Evolutionary conservation across 2,329 filamentous ascomycete genomes (phyloP), one percentile per base, ranked within the genome.

Genomic region (Xylaria sp.): DNA sequence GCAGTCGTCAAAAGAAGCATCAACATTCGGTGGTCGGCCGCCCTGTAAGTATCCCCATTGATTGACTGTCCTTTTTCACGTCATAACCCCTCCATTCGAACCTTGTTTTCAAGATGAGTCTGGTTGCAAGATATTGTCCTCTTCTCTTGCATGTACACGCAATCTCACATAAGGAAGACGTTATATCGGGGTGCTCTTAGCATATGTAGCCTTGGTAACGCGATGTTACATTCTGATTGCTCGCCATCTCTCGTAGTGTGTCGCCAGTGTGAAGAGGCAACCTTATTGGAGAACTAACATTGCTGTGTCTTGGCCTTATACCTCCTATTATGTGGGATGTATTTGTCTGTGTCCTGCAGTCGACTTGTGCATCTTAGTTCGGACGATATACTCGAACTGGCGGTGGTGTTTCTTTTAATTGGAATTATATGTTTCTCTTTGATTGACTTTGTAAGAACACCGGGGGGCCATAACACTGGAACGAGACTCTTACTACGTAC

Each of bases 201-300:
- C 58, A 60, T 65, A 31, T 55, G 60, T 63, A 53, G 57, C 57
- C 28, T 60, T 33, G 55, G 64, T 65, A 67, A 67, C 65, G 65
- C 45, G 12, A 67, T 65, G 62, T 65, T 60, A 67, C 59, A 60
- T 56, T 45, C 60, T 50, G 61, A 54, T 45, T 28, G 35, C 31
- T 59, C 58, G 61, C 55, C 58, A 61, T 67, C 33, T 49, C 8
- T 25, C 43, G 25, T 17, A 57, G 21, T 31, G 38, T 53, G 57
- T 57, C 57, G 49, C 57, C 49, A 60, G 63, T 57, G 61, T 55
- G 60, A 61, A 64, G 23, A n/a, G n/a, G n/a, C n/a, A n/a, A 19
- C 45, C 40, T 60, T n/a, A 60, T 60, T 67, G 59, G 62, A 53
- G 52, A 50, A 28, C 43, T 17, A 15, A 38, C 23, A 11, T 40